A percentile compares a stretch with the other conserved stretches of the same genome.
phyloP scores from a whole-genome alignment of 768 basidiomycete genomes.

The Mycena vitilis region DNA sequence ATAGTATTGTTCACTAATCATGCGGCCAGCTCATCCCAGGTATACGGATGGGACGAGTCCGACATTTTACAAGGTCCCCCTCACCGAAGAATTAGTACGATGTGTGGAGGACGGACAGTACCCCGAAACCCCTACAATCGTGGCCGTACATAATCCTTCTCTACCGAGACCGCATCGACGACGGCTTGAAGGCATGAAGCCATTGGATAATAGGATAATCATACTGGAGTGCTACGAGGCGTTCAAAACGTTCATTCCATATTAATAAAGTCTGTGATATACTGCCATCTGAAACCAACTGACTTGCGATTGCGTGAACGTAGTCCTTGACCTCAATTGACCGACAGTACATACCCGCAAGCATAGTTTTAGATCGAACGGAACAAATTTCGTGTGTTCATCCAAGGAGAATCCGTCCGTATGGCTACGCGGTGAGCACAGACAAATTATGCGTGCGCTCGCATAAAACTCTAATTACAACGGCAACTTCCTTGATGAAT shows the following conservation, averaged over 20 bases:
- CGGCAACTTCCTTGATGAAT: no score
- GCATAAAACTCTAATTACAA: no score
- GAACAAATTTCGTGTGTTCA: no score
- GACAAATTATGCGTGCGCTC: no score
- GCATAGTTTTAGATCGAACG: no score
- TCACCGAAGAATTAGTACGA: slow-evolving; percentile 12
- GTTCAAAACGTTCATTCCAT: slow-evolving; percentile 38
- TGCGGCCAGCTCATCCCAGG: slow-evolving; percentile 42
- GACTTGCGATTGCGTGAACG: no score
- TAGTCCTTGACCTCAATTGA: no score
- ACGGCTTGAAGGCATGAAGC: slow-evolving; percentile 45
- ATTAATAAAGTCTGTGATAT: neutral
- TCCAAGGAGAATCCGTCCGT: no score
- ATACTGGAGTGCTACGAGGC: slow-evolving; percentile 47
- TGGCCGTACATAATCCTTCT: slow-evolving; percentile 19
- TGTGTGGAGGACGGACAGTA: slow-evolving; percentile 22
- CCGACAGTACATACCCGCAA: no score
- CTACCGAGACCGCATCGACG: slow-evolving; percentile 36
- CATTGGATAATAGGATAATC: slow-evolving; percentile 42
- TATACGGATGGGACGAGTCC: slow-evolving; percentile 43
- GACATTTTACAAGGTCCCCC: slow-evolving; percentile 14
- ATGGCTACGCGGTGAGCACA: no score
- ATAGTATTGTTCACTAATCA: slow-evolving; percentile 1
- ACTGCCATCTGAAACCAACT: no score
- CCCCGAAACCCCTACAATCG: slow-evolving; percentile 25